These are phyloP conservation scores for Pascua guehoae DNA, from an alignment of 1,284 basidiomycete species.

Conservation along the genomic window DNA sequence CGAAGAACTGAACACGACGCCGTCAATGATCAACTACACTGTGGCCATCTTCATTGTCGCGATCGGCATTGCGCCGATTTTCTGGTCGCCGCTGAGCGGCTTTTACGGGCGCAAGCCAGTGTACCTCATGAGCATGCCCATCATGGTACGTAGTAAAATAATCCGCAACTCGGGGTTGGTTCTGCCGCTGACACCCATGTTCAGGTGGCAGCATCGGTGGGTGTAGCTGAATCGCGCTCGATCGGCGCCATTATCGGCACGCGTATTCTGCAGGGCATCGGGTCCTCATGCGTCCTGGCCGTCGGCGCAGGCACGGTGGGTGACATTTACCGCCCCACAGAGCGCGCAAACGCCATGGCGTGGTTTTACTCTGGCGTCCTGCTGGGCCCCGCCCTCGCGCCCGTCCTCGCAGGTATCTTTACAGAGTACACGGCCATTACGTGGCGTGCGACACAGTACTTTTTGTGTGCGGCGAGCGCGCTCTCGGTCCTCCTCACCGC, in stretches of 20 bases:
- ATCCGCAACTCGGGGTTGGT: too few relatives aligned
- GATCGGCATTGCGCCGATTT: constrained; percentile 51
- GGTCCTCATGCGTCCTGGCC: constrained; percentile 53
- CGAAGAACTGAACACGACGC: constrained; percentile 58
- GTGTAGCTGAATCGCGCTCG: constrained; percentile 55
- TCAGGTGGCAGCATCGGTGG: constrained; percentile 55
- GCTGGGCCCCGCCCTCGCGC: constrained; percentile 44
- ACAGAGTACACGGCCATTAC: constrained; percentile 49
- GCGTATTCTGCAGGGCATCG: constrained; percentile 62
- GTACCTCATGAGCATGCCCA: constrained; percentile 60
- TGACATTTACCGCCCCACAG: constrained; percentile 61
- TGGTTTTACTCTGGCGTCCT: constrained; percentile 57
- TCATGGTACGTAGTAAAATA: constrained; percentile 52
- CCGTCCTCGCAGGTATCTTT: constrained; percentile 47
- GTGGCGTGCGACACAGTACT: constrained; percentile 66
- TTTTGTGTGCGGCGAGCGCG: constrained; percentile 51
- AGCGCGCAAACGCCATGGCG: constrained; percentile 63
- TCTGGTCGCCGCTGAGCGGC: constrained; percentile 58
- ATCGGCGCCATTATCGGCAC: constrained; percentile 59
- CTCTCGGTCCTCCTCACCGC: constrained; percentile 54
- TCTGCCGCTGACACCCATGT: background rate
- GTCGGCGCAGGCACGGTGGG: constrained; percentile 64
- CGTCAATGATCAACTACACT: constrained; percentile 57
- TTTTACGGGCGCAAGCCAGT: constrained; percentile 61
- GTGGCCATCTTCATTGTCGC: constrained; percentile 51